Base-by-base conservation (phyloP, 2,329 filamentous ascomycete genomes). In the Pestalotiopsis sp. region DNA sequence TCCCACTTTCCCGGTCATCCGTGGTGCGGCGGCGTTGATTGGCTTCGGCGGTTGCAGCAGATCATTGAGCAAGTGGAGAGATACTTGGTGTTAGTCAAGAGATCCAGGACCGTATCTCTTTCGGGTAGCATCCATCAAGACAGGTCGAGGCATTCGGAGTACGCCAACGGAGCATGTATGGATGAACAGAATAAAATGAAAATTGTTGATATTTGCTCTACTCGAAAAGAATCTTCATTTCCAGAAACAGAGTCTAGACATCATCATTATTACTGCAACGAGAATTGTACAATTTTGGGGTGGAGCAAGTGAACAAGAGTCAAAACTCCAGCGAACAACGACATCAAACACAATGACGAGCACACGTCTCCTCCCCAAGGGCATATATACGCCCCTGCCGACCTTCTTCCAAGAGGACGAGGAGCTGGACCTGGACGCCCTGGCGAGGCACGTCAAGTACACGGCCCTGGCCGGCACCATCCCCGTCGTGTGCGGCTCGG, bases 401-500 rank as follows among this genome's bases (percentile, higher is more conserved):
- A 84, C 87, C 64, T 90, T 90, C 78, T 90, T 90, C 80, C 76
- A 84, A 27, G 73, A 81, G 0, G 81, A 83, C 36, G 87, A 90
- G 75, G 83, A 85, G 5, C 77, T 90, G 58, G 87, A 90, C 71
- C 69, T 85, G 12, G 78, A 80, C 11, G 83, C 84, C 2, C 85
- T 84, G 39, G 78, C 79, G 59, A 79, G 79, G n/a, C 84, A 86
- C 69, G 88, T 88, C 41, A 80, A 87, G 20, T 86, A 88, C 65
- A 85, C 93, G 3, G 89, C 87, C 62, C 78, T 85, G 68, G 85
- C 89, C n/a, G 90, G 90, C 52, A 84, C 89, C 23, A 91, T 91
- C 58, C 82, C 93, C 65, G 88, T 91, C 25, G 89, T 88, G 3
- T 90, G 92, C 77, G 90, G 91, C 31, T 91, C 89, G 74, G 93